Conservation (phyloP, 1,284 basidiomycete species). For the Peniophora sp. region DNA sequence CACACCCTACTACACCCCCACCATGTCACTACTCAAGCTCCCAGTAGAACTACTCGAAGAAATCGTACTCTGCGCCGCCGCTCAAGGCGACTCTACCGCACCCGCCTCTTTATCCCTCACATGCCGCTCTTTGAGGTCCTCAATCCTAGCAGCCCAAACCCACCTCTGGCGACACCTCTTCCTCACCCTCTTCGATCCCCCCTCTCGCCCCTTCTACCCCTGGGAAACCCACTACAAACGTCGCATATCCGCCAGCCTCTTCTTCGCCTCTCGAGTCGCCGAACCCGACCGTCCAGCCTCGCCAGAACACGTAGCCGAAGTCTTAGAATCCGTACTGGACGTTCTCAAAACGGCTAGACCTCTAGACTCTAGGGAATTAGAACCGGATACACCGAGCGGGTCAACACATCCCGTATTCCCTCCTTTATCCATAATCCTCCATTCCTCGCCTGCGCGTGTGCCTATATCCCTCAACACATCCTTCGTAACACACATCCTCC, state of each 20-base stretch:
- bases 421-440: conserved; percentile 14
- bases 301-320: conserved; percentile 6
- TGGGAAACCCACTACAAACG: conserved; percentile 18
- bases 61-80: conserved; percentile 28
- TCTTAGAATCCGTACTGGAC: conserved; percentile 20
- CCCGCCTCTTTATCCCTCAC: conserved; percentile 36
- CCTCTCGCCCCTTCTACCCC: conserved; percentile 12
- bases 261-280: conserved; percentile 10
- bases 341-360: conserved; percentile 23
- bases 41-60: conserved; percentile 28
- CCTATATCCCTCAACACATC: conserved; percentile 16
- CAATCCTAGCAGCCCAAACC: conserved; percentile 30
- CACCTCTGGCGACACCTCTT: conserved; percentile 38
- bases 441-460: conserved; percentile 1
- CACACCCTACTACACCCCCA: not conserved
- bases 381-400: conserved; percentile 11
- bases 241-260: conserved; percentile 16
- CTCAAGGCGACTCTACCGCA: conserved; percentile 22
- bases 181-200: conserved; percentile 11
- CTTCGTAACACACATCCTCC: conserved; percentile 17
- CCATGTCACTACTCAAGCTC: not conserved
- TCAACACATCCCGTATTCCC: conserved; percentile 14
- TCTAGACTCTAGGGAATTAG: conserved; percentile 18
- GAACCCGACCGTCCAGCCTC: conserved; percentile 8
- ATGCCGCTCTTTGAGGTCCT: conserved; percentile 33